A percentile compares a stretch with the other conserved stretches of the same genome.
These are phyloP conservation scores for Colletotrichum aenigma DNA, from an alignment of 2,329 filamentous ascomycete genomes.

Conservation along the genomic window DNA sequence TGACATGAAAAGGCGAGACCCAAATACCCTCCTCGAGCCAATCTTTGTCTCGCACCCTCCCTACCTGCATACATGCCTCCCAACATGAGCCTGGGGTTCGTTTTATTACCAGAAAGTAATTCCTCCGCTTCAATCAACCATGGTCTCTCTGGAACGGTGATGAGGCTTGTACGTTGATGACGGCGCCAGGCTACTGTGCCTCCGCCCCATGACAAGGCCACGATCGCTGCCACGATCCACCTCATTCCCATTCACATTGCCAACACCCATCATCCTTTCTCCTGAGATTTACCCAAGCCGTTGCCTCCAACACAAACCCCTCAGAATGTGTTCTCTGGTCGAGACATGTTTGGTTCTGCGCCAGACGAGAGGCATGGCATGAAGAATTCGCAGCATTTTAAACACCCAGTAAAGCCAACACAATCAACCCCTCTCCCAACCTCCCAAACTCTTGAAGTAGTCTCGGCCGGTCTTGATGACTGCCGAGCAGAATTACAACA, in stretches of 20 bases:
- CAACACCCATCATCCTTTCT: neutral
- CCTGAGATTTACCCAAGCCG: fast-evolving
- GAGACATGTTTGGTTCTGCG: neutral
- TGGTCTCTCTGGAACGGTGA: neutral
- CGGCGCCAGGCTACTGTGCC: neutral
- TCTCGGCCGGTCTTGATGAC: neutral
- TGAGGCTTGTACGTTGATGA: neutral
- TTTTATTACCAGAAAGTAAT: fast-evolving
- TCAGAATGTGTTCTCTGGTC: neutral
- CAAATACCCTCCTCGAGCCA: neutral
- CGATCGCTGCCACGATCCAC: neutral
- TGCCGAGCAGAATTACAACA: neutral
- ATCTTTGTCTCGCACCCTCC: neutral
- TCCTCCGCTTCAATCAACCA: neutral
- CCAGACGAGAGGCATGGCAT: neutral
- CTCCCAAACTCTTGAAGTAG: neutral
- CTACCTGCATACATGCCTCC: neutral
- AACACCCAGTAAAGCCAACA: neutral
- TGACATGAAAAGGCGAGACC: neutral
- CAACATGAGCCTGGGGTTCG: fast-evolving
- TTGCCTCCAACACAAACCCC: neutral
- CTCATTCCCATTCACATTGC: neutral
- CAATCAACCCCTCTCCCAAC: neutral
- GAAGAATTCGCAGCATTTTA: neutral
- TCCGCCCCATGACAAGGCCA: neutral